A percentile compares a stretch with the other conserved stretches of the same genome.
Conservation (phyloP, 345 rosid species). For the Lepidium sativum region DNA sequence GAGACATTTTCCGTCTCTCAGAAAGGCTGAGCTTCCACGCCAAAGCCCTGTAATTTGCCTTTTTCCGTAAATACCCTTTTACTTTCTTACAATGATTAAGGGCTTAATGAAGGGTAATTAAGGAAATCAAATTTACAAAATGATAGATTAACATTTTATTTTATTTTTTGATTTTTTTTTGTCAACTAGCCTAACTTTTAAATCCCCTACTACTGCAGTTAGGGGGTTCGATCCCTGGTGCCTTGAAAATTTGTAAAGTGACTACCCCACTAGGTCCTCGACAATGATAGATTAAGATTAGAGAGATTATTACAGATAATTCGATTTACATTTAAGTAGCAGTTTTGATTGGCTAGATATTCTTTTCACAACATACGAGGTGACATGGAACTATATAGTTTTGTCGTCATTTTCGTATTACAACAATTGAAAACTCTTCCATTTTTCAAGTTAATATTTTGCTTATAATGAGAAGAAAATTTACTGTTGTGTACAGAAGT, state of each 20-base stretch:
- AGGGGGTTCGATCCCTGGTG: too few relatives aligned
- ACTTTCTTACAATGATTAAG: neutral
- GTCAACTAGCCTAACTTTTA: too few relatives aligned
- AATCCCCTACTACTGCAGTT: too few relatives aligned
- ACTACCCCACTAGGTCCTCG: too few relatives aligned
- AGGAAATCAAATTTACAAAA: neutral
- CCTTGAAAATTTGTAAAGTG: too few relatives aligned
- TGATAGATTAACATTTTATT: neutral
- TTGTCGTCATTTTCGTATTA: neutral
- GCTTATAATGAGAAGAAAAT: neutral
- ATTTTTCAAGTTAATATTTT: neutral
- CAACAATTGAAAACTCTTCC: neutral
- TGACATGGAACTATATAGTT: neutral
- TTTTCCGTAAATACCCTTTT: constrained; percentile 1
- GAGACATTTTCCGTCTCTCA: constrained; percentile 13
- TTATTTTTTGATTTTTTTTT: too few relatives aligned
- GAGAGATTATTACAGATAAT: neutral
- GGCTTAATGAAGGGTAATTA: neutral
- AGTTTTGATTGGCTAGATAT: neutral
- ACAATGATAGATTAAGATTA: neutral
- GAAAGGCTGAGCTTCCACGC: constrained; percentile 28
- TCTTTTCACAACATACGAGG: neutral
- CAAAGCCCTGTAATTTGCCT: neutral
- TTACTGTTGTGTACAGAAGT: neutral
- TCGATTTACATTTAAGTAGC: neutral